Evolutionary conservation across 441 rosid genomes (phyloP).

Genomic region (Omphalea diandra): DNA sequence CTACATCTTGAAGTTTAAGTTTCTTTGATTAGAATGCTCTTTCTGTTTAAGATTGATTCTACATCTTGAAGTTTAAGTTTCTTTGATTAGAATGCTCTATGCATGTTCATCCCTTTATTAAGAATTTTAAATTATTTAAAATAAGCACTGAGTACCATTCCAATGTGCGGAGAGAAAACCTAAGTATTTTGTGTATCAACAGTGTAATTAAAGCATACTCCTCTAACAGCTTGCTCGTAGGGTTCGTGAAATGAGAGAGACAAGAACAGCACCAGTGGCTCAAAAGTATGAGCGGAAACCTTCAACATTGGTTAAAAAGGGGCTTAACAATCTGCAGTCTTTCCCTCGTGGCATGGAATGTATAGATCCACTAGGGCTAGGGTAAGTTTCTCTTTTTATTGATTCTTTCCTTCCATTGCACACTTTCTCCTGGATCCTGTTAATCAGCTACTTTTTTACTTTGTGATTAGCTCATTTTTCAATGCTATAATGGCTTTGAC

Average conservation of each 20-base stretch:
- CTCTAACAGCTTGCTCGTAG: conserved; percentile 78
- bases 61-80: background rate
- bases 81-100: background rate
- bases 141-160: too few relatives aligned
- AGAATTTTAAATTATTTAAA: background rate
- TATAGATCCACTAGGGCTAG: conserved; percentile 89
- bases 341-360: conserved; percentile 97
- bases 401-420: conserved; percentile 7
- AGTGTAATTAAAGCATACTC: conserved; percentile 11
- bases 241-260: conserved; percentile 94
- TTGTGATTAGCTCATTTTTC: conserved; percentile 8
- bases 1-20: background rate
- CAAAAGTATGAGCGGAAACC: conserved; percentile 67
- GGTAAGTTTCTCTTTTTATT: conserved; percentile 48
- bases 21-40: background rate
- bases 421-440: background rate
- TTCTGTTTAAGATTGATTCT: background rate
- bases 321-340: conserved; percentile 64
- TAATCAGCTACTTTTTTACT: conserved; percentile 3
- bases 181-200: background rate
- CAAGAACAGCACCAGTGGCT: conserved; percentile 77
- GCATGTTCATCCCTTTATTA: background rate
- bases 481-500: background rate
- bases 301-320: conserved; percentile 46
- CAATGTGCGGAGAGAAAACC: too few relatives aligned